Evolutionary conservation across 495 filamentous ascomycete genomes (phyloP).

Genomic region (Neurospora terricola): DNA sequence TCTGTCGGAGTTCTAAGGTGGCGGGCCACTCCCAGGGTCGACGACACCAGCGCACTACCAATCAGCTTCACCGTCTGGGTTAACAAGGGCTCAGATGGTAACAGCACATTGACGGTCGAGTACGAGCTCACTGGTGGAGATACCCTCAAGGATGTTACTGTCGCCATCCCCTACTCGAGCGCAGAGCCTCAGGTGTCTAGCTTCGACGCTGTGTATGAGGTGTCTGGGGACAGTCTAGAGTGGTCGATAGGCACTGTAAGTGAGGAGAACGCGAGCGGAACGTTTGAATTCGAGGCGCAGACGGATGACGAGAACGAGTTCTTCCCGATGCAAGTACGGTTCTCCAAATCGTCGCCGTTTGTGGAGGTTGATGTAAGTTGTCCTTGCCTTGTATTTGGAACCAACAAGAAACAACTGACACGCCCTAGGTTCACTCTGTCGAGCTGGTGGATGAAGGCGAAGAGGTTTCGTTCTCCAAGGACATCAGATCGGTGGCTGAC

Average conservation of each 20-base stretch:
- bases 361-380: slow-evolving; percentile 78
- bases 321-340: slow-evolving; percentile 91
- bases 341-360: slow-evolving; percentile 77
- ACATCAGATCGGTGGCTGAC: slow-evolving; percentile 76
- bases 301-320: slow-evolving; percentile 80
- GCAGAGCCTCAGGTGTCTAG: slow-evolving; percentile 81
- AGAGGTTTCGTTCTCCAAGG: slow-evolving; percentile 78
- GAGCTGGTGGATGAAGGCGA: slow-evolving; percentile 71
- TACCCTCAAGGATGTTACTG: slow-evolving; percentile 69
- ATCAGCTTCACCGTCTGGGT: slow-evolving; percentile 96
- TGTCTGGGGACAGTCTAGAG: slow-evolving; percentile 83
- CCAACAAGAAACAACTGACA: slow-evolving; percentile 18
- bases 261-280: slow-evolving; percentile 67
- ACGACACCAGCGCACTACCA: slow-evolving; percentile 66
- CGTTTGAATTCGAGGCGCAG: slow-evolving; percentile 88
- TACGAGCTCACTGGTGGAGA: slow-evolving; percentile 78
- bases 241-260: slow-evolving; percentile 83
- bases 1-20: slow-evolving; percentile 81
- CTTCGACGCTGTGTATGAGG: slow-evolving; percentile 90
- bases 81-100: slow-evolving; percentile 68
- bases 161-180: slow-evolving; percentile 74
- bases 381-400: neutral
- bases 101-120: slow-evolving; percentile 80
- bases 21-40: slow-evolving; percentile 62
- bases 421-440: slow-evolving; percentile 54